Evolutionary conservation across 192 early-diverging fungal species (phyloP).

Genomic region (Backusella australiensis): DNA sequence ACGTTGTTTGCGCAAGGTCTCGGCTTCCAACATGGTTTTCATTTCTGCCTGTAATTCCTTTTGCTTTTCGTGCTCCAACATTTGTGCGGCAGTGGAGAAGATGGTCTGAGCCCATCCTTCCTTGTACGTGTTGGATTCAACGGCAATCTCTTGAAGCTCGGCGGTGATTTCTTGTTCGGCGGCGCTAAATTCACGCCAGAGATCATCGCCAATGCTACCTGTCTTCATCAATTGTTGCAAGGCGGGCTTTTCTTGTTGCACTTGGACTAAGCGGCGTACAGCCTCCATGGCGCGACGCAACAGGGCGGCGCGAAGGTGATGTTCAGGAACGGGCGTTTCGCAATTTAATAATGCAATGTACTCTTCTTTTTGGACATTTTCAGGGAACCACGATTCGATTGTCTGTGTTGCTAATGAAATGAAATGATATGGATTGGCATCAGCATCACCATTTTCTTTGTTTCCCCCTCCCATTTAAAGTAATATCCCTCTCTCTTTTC

Average conservation of each 20-base stretch:
- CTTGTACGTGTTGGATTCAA: constrained; percentile 78
- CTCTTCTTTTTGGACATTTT: constrained; percentile 57
- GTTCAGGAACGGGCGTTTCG: constrained; percentile 53
- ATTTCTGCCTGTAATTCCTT: constrained; percentile 48
- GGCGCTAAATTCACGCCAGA: constrained; percentile 69
- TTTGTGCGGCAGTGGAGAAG: constrained; percentile 76
- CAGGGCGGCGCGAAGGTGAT: constrained; percentile 69
- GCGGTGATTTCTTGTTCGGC: constrained; percentile 78
- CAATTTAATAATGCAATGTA: constrained; percentile 63
- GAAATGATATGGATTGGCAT: neutral
- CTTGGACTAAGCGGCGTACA: constrained; percentile 67
- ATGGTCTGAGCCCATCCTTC: constrained; percentile 84
- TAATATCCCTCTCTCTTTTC: neutral
- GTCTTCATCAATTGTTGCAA: constrained; percentile 71
- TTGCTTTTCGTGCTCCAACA: constrained; percentile 63
- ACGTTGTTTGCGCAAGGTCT: constrained; percentile 20
- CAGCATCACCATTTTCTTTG: neutral
- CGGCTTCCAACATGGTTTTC: constrained; percentile 13
- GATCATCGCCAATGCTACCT: constrained; percentile 81
- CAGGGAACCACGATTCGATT: constrained; percentile 69
- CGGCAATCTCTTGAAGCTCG: constrained; percentile 78
- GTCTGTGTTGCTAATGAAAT: constrained; percentile 32
- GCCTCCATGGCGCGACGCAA: constrained; percentile 80
- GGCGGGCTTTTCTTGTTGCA: constrained; percentile 79
- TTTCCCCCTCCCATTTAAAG: neutral